Percentiles rank a stretch among this genome's conserved stretches.
phyloP scores from a whole-genome alignment of 2,329 filamentous ascomycete species.

The Xylaria arbuscula region DNA sequence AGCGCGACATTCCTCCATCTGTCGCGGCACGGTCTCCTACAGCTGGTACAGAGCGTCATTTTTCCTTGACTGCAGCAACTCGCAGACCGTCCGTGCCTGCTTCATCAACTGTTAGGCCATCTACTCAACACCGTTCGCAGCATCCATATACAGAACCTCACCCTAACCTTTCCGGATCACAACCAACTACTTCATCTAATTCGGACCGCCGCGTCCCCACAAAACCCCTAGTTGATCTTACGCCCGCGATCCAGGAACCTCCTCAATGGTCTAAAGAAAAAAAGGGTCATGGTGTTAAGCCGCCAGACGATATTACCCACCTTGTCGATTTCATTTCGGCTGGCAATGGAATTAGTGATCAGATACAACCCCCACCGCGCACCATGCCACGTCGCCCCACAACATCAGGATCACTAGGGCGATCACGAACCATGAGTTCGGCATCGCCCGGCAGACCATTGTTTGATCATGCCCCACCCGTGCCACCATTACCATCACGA shows the following conservation, averaged over 20 bases:
- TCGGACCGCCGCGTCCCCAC: slow-evolving; percentile 44
- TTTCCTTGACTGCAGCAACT: slow-evolving; percentile 40
- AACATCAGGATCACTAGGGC: slow-evolving; percentile 37
- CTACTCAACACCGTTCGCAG: slow-evolving; percentile 30
- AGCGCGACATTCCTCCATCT: slow-evolving; percentile 38
- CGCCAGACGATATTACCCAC: slow-evolving; percentile 48
- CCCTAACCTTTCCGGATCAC: slow-evolving; percentile 40
- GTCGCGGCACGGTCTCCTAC: slow-evolving; percentile 39
- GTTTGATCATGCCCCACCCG: slow-evolving; percentile 41
- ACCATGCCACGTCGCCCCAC: slow-evolving; percentile 43
- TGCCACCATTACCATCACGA: slow-evolving; percentile 43
- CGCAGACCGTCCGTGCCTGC: slow-evolving; percentile 32
- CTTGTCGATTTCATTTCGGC: slow-evolving; percentile 48
- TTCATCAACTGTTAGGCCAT: slow-evolving; percentile 26
- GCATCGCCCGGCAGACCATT: slow-evolving; percentile 37
- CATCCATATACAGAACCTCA: slow-evolving; percentile 28
- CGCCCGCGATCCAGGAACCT: slow-evolving; percentile 45
- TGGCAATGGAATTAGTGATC: slow-evolving; percentile 32
- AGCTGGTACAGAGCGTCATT: slow-evolving; percentile 38
- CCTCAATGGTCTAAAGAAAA: slow-evolving; percentile 48
- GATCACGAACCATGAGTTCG: slow-evolving; percentile 48
- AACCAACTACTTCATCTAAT: slow-evolving; percentile 37
- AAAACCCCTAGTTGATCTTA: slow-evolving; percentile 48
- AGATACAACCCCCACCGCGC: slow-evolving; percentile 43
- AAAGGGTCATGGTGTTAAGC: slow-evolving; percentile 49